phyloP scores from a whole-genome alignment of 2,329 filamentous ascomycete genomes.

The Ophiostoma australiae region DNA sequence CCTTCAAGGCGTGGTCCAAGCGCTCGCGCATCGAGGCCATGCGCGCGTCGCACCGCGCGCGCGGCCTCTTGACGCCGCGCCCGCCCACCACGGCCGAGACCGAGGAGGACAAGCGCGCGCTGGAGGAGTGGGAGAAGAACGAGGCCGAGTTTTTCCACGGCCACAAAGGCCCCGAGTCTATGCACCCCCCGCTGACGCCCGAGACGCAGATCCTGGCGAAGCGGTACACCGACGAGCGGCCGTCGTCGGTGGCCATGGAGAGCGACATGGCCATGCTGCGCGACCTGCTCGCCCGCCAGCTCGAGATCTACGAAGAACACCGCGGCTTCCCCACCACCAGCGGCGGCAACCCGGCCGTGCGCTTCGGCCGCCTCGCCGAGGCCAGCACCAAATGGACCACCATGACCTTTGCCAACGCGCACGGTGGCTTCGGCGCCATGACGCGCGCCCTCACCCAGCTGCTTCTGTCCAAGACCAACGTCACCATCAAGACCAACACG shows the following conservation, averaged over 20 bases:
- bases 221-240: not conserved
- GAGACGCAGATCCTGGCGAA: slow-evolving; percentile 9
- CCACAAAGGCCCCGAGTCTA: not conserved
- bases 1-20: not conserved
- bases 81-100: not conserved
- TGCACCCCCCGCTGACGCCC: slow-evolving; percentile 15
- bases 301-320: slow-evolving; percentile 7
- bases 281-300: slow-evolving; percentile 16
- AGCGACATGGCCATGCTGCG: slow-evolving; percentile 24
- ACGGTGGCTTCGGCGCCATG: slow-evolving; percentile 58
- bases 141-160: not conserved
- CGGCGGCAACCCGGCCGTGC: slow-evolving; percentile 13
- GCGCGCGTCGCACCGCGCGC: not conserved
- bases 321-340: slow-evolving; percentile 9
- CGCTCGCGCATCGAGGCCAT: not conserved
- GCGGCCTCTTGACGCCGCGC: not conserved
- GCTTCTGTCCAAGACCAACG: slow-evolving; percentile 51
- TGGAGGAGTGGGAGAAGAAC: not conserved
- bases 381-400: slow-evolving; percentile 34
- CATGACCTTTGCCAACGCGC: slow-evolving; percentile 42
- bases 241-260: slow-evolving; percentile 2
- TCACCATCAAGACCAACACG: slow-evolving; percentile 50
- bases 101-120: not conserved
- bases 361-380: slow-evolving; percentile 31
- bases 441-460: slow-evolving; percentile 48